Base-by-base conservation (phyloP, 768 basidiomycete genomes). In the Russula compacta region DNA sequence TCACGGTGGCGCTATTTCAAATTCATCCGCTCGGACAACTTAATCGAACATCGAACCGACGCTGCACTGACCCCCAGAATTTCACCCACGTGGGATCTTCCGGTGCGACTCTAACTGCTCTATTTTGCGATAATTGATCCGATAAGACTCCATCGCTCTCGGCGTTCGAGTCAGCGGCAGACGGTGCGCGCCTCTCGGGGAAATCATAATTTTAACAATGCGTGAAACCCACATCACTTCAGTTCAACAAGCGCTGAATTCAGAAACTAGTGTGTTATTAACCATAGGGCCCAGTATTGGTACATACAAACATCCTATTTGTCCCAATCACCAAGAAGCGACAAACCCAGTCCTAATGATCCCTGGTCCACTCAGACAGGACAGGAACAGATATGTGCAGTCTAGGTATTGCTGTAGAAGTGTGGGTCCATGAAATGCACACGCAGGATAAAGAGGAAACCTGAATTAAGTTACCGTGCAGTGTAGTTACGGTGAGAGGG, bases 1-100 rank as follows among this genome's bases (percentile, higher is more conserved):
- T 38, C 5, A 60, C 46, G 15, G 39, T 44, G 43, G 42, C 50
- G 44, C 39, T 32, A 62, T 62, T 62, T 62, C 56, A 62, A 62
- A 62, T 62, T 53, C 6, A 35, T 36, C 42, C 21, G 55, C 8
- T 47, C 6, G 6, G n/a, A 36, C 8, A 47, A 17, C 46, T 56
- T 59, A 53, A 59, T 59, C 50, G 51, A 35, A 21, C 14, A 14
- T 43, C 12, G 19, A n/a, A 21, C 6, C 35, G 11, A 10, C 1
- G 14, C 29, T 8, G 12, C 4, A 17, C 40, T 17, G 29, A 32
- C 53, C 42, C 17, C 29, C 33, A 9, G 35, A 33, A 17, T 38
- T 43, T 51, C 42, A 36, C 35, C 35, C 36, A 14, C 8, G 36
- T 29, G 33, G 15, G 36, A 52, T 11, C 44, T 46, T 33, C 21